Conservation (phyloP, 2,329 filamentous ascomycete species). For the Akanthomyces lecanii region DNA sequence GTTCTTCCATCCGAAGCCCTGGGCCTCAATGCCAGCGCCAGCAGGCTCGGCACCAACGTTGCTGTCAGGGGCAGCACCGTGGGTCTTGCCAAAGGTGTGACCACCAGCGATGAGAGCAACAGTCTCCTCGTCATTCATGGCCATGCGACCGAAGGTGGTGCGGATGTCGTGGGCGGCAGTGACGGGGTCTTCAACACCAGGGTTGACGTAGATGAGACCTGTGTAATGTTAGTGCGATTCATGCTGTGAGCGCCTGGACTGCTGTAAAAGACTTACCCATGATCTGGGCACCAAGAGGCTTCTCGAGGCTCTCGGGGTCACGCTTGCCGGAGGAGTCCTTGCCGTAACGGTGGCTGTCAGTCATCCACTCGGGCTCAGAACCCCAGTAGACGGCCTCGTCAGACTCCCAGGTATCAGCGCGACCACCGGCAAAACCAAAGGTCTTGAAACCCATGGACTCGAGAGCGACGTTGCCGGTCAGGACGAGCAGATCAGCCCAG, state of each 20-base stretch:
- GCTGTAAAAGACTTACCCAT: background rate
- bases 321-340: constrained; percentile 35
- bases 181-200: constrained; percentile 64
- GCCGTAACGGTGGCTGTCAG: constrained; percentile 67
- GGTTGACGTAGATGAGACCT: constrained; percentile 80
- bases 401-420: constrained; percentile 68
- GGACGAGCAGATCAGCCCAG: constrained; percentile 69
- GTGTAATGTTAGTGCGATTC: constrained; percentile 42
- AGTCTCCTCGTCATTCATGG: constrained; percentile 79
- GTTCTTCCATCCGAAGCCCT: constrained; percentile 72
- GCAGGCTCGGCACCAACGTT: constrained; percentile 66
- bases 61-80: constrained; percentile 62
- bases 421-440: constrained; percentile 70
- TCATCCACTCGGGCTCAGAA: constrained; percentile 68
- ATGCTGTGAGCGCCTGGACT: background rate
- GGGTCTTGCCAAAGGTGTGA: constrained; percentile 77
- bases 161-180: constrained; percentile 70
- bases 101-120: constrained; percentile 75
- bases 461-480: constrained; percentile 72
- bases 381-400: constrained; percentile 78
- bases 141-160: constrained; percentile 72
- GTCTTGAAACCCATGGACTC: constrained; percentile 73
- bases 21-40: constrained; percentile 57
- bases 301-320: constrained; percentile 47
- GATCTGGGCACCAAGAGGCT: constrained; percentile 54